These are phyloP conservation scores for Zostera marina DNA, from an alignment of 116 monocot species.

Conservation along the genomic window DNA sequence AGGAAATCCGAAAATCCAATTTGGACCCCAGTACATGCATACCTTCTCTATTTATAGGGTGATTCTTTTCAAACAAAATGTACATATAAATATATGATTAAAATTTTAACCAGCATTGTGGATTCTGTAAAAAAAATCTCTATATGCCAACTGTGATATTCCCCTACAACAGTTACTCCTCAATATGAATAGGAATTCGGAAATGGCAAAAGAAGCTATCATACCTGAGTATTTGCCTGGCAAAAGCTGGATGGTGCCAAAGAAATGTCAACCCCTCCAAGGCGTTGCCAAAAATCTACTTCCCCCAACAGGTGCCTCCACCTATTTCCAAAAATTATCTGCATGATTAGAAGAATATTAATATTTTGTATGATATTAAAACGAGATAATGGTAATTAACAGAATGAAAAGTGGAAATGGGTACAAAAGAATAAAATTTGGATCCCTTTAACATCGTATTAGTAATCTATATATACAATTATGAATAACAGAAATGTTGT, in stretches of 20 bases:
- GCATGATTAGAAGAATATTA: conserved; percentile 6
- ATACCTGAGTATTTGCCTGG: conserved; percentile 88
- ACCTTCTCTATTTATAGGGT: no score
- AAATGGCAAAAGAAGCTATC: not conserved
- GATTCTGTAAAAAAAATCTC: no score
- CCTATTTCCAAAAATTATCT: conserved; percentile 93
- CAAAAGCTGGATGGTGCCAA: conserved; percentile 86
- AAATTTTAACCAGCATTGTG: no score
- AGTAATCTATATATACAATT: no score
- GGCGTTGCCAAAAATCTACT: conserved; percentile 80
- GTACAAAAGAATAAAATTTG: no score
- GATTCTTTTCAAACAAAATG: not conserved
- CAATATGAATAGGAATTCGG: not conserved
- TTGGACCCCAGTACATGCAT: no score
- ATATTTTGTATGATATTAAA: not conserved
- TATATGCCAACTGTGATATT: not conserved
- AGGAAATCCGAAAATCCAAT: not conserved
- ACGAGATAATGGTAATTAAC: not conserved
- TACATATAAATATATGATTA: not conserved
- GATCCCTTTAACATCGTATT: no score
- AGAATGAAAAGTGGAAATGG: no score
- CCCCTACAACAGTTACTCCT: not conserved
- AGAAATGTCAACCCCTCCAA: conserved; percentile 77
- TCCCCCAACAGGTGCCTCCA: conserved; percentile 89
- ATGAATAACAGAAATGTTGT: no score